phyloP scores from a whole-genome alignment of 371 early-diverging fungal genomes.

The Zychaea mexicana region DNA sequence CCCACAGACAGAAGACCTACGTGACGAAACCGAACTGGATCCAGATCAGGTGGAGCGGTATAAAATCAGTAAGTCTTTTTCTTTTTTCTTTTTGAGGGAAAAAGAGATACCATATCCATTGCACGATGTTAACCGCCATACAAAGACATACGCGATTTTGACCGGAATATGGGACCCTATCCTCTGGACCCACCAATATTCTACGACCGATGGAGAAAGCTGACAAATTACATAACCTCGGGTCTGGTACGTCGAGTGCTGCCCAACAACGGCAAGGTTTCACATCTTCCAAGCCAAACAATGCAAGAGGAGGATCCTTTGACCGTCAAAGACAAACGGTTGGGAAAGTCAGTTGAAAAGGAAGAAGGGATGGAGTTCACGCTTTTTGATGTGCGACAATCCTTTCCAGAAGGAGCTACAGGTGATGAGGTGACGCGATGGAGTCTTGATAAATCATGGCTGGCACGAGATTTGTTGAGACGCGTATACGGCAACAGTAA shows the following conservation, averaged over 20 bases:
- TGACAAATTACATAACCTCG: constrained; percentile 68
- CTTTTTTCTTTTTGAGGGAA: background rate
- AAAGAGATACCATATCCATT: background rate
- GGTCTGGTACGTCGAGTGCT: constrained; percentile 61
- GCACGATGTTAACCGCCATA: constrained; percentile 18
- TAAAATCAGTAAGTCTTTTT: constrained; percentile 35
- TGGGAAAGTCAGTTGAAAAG: constrained; percentile 43
- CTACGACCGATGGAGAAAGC: constrained; percentile 73
- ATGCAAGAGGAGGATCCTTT: constrained; percentile 11
- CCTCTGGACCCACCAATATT: constrained; percentile 70
- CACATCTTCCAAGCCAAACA: constrained; percentile 35
- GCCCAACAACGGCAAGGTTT: constrained; percentile 60
- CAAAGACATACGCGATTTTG: constrained; percentile 82
- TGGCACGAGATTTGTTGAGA: constrained; percentile 57
- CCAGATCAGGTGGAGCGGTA: constrained; percentile 48
- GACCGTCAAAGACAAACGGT: constrained; percentile 25
- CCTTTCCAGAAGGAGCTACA: constrained; percentile 77
- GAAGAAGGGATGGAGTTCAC: constrained; percentile 62
- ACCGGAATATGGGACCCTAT: constrained; percentile 85
- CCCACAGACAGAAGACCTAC: constrained; percentile 55
- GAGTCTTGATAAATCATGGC: constrained; percentile 91
- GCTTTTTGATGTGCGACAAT: constrained; percentile 75
- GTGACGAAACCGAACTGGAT: constrained; percentile 51
- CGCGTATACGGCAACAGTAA: constrained; percentile 52
- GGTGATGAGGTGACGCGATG: constrained; percentile 77